Evolutionary conservation across 2,329 filamentous ascomycete genomes (phyloP).

Genomic region (Trichoderma sp.): DNA sequence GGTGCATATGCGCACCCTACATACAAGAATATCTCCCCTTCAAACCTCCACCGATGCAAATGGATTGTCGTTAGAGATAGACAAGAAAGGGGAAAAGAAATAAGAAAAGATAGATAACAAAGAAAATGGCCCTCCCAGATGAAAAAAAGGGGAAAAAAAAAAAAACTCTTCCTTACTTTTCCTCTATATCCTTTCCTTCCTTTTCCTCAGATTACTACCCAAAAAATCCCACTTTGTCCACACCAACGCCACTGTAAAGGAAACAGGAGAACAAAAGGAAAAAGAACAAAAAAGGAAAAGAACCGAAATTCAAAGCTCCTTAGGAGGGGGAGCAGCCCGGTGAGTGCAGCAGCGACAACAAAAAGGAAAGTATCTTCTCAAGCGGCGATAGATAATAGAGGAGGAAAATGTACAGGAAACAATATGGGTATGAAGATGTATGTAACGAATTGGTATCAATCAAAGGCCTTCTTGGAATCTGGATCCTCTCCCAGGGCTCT

Average conservation of each 20-base stretch:
- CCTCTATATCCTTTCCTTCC: conserved; percentile 16
- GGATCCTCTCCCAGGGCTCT: conserved; percentile 36
- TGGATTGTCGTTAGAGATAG: conserved; percentile 3
- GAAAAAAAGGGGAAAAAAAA: neutral
- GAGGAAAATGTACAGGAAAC: conserved; percentile 7
- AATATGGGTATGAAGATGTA: conserved; percentile 6
- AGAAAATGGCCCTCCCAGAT: conserved; percentile 9
- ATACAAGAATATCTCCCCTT: neutral
- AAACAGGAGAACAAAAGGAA: neutral
- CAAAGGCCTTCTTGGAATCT: conserved; percentile 43
- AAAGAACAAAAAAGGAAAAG: neutral
- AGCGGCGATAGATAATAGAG: neutral
- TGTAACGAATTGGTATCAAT: conserved; percentile 18
- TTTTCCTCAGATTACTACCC: conserved; percentile 9
- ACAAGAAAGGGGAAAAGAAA: neutral
- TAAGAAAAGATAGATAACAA: neutral
- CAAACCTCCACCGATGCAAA: neutral
- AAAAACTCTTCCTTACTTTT: conserved; percentile 8
- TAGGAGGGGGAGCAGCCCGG: conserved; percentile 14
- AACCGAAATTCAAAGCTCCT: conserved; percentile 7
- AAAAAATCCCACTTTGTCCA: neutral
- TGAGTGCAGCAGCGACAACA: neutral
- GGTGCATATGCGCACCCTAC: conserved; percentile 3
- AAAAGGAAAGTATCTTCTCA: neutral
- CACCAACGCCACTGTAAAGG: conserved; percentile 5